Evolutionary conservation across 768 basidiomycete genomes (phyloP).

Genomic region (Panellus pusillus): DNA sequence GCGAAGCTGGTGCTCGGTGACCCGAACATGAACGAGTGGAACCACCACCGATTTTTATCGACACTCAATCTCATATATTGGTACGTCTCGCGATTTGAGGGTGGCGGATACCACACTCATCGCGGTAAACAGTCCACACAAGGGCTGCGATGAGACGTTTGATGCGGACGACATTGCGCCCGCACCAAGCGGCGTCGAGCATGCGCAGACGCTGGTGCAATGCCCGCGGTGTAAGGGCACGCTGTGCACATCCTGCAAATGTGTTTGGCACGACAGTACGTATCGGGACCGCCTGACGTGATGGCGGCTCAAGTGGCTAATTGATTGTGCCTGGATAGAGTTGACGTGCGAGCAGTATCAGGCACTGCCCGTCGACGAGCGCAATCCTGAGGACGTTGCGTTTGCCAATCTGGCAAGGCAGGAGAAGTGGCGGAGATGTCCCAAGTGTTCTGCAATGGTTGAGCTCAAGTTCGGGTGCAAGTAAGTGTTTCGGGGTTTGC

Average conservation of each 20-base stretch:
- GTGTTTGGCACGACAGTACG: conserved; percentile 23
- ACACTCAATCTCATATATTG: conserved; percentile 24
- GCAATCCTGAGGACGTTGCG: conserved; percentile 22
- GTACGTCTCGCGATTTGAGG: neutral
- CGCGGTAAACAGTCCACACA: conserved; percentile 19
- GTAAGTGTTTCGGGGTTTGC: conserved; percentile 2
- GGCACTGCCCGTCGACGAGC: conserved; percentile 19
- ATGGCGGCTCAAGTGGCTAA: neutral
- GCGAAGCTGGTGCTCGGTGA: conserved; percentile 23
- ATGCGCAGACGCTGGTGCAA: conserved; percentile 18
- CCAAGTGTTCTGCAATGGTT: conserved; percentile 26
- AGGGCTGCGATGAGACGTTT: conserved; percentile 24
- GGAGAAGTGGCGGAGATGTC: conserved; percentile 25
- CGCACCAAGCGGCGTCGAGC: conserved; percentile 16
- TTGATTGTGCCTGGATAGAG: conserved; percentile 6
- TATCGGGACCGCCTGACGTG: neutral
- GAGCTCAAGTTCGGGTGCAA: conserved; percentile 29
- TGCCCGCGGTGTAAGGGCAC: conserved; percentile 23
- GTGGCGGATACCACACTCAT: neutral
- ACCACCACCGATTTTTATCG: conserved; percentile 21
- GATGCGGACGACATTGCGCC: conserved; percentile 23
- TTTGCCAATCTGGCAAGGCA: conserved; percentile 22
- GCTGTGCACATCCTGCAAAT: conserved; percentile 23
- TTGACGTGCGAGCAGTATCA: conserved; percentile 24
- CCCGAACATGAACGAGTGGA: conserved; percentile 24